Evolutionary conservation across 225 moss, liverwort and hornwort species (phyloP).

Genomic region (Physcomitrium patens): DNA sequence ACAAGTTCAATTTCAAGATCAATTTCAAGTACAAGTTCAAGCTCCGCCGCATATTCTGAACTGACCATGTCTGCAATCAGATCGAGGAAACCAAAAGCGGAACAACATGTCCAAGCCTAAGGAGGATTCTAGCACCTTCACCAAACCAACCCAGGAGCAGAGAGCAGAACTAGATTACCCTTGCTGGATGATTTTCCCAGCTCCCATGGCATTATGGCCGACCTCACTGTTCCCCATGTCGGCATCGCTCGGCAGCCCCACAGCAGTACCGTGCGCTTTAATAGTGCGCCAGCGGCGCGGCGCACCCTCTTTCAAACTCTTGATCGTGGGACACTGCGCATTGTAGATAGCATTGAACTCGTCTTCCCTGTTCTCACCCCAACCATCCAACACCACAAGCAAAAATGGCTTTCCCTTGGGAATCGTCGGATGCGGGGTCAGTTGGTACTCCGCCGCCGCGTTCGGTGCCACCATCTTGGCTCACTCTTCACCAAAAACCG

Average conservation of each 20-base stretch:
- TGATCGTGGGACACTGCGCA: conserved; percentile 71
- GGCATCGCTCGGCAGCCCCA: conserved; percentile 73
- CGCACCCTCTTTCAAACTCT: conserved; percentile 58
- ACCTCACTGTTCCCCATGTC: conserved; percentile 96
- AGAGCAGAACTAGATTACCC: conserved; percentile 42
- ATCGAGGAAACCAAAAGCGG: no score
- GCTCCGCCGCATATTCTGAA: no score
- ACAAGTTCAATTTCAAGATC: no score
- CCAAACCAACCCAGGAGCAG: neutral
- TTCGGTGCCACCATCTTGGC: conserved; percentile 48
- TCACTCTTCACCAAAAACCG: neutral
- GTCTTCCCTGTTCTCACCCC: conserved; percentile 86
- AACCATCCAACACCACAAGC: conserved; percentile 81
- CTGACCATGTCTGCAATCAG: no score
- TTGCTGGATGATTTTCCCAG: conserved; percentile 85
- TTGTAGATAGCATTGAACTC: conserved; percentile 86
- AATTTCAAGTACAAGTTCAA: no score
- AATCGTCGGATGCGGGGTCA: conserved; percentile 56
- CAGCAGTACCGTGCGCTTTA: conserved; percentile 86
- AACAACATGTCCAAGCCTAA: no score
- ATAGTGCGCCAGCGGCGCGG: conserved; percentile 81
- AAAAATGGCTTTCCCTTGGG: conserved; percentile 67
- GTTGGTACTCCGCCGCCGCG: conserved; percentile 28
- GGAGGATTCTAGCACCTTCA: no score
- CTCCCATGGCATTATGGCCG: conserved; percentile 92